Base-by-base conservation (phyloP, 2,329 filamentous ascomycete genomes). In the Ophiostoma australiae region DNA sequence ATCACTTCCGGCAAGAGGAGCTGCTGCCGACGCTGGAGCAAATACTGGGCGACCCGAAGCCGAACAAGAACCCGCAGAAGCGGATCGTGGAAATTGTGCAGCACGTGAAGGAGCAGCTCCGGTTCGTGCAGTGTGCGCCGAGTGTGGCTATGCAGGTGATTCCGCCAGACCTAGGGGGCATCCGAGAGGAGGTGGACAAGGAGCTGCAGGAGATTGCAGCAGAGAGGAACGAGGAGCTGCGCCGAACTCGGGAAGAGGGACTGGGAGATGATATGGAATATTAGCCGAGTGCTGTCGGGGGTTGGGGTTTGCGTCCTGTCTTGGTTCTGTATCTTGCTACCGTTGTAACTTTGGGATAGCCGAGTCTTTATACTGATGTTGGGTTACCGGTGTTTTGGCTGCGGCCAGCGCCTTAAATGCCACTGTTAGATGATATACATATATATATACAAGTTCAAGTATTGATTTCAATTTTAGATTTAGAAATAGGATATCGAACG, bases 1-100 rank as follows among this genome's bases (percentile, higher is more conserved):
- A 92, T 74, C 93, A 96, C 74, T 99, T 99, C 81, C 88, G 91
- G 67, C 90, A 93, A 61, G 91, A 95, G 73, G 93, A 90, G 33
- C 86, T 99, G 17, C 95, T 97, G 77, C 95, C 95, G 0, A 90
- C 91, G 4, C 86, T 98, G n/a, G 88, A 91, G 76, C 85, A 90
- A 77, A 87, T 89, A 61, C 78, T 90, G 58, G 85, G 86, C 68
- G 90, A 94, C 75, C 85, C 86, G 67, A 83, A 86, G 70, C 88
- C 90, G 77, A 97, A 97, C 78, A 88, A 90, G 76, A 96, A 97
- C 76, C 86, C 91, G 6, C 84, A 87, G 68, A 90, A 93, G 76
- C 91, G 92, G 73, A 82, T 97, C 23, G 84, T 89, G 67, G 89
- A 90, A 44, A 90, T 97, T 63, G 85, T 96, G 4, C 85, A 90